Conservation (phyloP, 1,284 basidiomycete genomes). For the Sporisorium exsertum region DNA sequence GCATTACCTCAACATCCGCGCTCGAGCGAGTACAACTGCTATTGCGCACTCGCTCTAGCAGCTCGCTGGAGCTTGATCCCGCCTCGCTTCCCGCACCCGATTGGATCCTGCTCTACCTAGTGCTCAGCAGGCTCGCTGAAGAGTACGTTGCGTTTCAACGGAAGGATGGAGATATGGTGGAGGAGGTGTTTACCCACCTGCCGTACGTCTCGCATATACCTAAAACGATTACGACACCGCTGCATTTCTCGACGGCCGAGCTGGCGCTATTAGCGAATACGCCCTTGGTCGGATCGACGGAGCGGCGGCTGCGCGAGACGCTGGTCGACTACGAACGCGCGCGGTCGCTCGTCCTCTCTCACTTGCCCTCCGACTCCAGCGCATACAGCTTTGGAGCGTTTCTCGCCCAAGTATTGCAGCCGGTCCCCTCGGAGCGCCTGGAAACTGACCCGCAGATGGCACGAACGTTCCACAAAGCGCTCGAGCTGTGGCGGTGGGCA, state of each 20-base stretch:
- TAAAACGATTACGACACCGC: constrained; percentile 32
- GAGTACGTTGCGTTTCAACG: neutral
- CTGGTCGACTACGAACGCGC: constrained; percentile 18
- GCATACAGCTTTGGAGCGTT: neutral
- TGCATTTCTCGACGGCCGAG: constrained; percentile 46
- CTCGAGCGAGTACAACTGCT: constrained; percentile 3
- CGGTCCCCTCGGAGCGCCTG: neutral
- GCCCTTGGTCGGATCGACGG: constrained; percentile 42
- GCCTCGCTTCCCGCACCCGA: constrained; percentile 13
- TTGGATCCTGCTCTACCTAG: constrained; percentile 47
- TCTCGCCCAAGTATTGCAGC: neutral
- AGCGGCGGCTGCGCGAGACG: constrained; percentile 30
- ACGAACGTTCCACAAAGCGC: constrained; percentile 13
- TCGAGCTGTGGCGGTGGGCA: constrained; percentile 57
- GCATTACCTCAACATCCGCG: constrained; percentile 32
- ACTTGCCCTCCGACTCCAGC: neutral
- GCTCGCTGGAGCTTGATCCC: neutral
- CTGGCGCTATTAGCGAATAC: constrained; percentile 44
- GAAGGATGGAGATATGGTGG: neutral
- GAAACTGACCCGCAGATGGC: constrained; percentile 8
- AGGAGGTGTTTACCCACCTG: constrained; percentile 16
- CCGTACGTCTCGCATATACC: constrained; percentile 55
- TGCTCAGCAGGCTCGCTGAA: constrained; percentile 13
- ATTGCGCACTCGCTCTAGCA: neutral
- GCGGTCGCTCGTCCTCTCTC: neutral